Conservation (phyloP, 148 eudicot genomes). For the Agrostemma githago region DNA sequence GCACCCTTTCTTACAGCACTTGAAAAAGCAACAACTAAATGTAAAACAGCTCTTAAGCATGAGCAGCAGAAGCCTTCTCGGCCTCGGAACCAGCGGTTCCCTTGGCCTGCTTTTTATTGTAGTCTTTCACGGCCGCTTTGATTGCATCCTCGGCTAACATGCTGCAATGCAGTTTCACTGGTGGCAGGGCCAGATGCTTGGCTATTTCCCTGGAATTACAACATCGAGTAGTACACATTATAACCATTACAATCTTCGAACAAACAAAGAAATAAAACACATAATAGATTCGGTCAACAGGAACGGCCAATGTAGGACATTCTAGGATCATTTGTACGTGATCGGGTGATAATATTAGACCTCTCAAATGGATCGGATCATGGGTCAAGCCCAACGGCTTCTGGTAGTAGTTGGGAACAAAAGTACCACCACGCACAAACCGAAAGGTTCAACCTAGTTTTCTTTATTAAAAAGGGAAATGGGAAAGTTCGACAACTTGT, state of each 20-base stretch:
- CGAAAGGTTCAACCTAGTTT: no score
- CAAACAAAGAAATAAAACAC: not conserved
- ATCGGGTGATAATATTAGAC: no score
- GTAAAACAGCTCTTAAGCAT: slow-evolving; percentile 37
- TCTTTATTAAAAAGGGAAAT: not conserved
- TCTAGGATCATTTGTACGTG: no score
- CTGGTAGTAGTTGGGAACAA: no score
- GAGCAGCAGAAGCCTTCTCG: slow-evolving; percentile 49
- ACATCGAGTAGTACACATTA: no score
- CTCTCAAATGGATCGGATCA: no score
- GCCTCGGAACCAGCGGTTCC: slow-evolving; percentile 26
- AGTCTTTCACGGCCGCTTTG: slow-evolving; percentile 88
- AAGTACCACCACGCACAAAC: no score
- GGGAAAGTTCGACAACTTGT: not conserved
- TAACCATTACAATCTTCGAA: not conserved
- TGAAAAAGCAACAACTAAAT: not conserved
- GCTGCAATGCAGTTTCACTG: slow-evolving; percentile 94
- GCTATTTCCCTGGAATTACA: slow-evolving; percentile 75
- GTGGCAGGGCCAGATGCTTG: slow-evolving; percentile 90
- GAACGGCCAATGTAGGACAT: not conserved
- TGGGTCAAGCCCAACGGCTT: no score
- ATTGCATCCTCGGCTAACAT: slow-evolving; percentile 99
- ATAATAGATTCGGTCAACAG: not conserved
- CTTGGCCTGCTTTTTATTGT: slow-evolving; percentile 58
- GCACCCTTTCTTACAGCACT: slow-evolving; percentile 1